A percentile compares a stretch with the other conserved stretches of the same genome.
Conservation (phyloP, 1,284 basidiomycete species). For the Boletus subluridellus region DNA sequence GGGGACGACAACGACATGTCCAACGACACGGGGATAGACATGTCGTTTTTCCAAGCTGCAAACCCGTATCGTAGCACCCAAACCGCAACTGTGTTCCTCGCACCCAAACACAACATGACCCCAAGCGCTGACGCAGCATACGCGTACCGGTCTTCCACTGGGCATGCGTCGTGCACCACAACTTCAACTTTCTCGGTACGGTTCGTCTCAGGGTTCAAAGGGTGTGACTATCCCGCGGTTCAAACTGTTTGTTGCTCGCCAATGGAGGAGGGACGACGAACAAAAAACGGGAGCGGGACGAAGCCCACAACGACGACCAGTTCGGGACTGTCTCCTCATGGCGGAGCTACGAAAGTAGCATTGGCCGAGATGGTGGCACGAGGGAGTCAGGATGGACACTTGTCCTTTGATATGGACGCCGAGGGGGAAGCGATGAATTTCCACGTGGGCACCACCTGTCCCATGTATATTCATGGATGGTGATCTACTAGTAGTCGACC, state of each 20-base stretch:
- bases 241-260: constrained; percentile 27
- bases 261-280: background rate
- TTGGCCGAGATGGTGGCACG: too few relatives aligned
- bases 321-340: background rate
- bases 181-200: constrained; percentile 21
- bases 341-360: too few relatives aligned
- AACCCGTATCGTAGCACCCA: background rate
- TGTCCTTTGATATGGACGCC: too few relatives aligned
- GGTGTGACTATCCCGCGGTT: constrained; percentile 22
- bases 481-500: too few relatives aligned
- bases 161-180: constrained; percentile 30
- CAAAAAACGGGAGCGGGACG: background rate
- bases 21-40: too few relatives aligned
- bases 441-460: too few relatives aligned
- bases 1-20: too few relatives aligned
- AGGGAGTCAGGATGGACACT: too few relatives aligned
- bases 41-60: too few relatives aligned
- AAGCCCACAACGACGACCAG: background rate
- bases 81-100: constrained; percentile 1
- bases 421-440: too few relatives aligned
- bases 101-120: background rate
- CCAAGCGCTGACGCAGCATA: constrained; percentile 11
- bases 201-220: constrained; percentile 23
- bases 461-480: too few relatives aligned
- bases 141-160: constrained; percentile 22